Evolutionary conservation across 345 rosid genomes (phyloP), one percentile per base, ranked within the genome.

Genomic region (Eucalyptus curtisii): DNA sequence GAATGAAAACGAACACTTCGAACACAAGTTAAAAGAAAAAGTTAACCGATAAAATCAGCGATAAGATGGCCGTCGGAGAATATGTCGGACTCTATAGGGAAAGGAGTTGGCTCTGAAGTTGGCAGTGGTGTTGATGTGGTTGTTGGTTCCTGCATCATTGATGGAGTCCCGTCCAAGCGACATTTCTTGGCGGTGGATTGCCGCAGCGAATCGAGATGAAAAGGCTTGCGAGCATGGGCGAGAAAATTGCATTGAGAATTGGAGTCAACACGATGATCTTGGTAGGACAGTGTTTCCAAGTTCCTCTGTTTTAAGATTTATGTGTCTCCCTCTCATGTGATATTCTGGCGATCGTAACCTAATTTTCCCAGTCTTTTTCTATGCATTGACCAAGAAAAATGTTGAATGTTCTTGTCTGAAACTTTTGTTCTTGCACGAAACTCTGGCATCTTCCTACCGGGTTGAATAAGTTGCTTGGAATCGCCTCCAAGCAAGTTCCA

Each of bases 1-100:
- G 68, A 87, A 66, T 66, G 37, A 57, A 19, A 66, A 64, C 10
- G 40, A 87, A 4, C 19, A 27, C 50, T 37, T 71, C 12, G 47
- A 20, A 71, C 82, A 37, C 40, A 10, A 37, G 27, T 19, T 37
- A 20, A 19, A 37, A 10, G 25, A n/a, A 49, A 50, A 44, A 7
- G 19, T 88, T 31, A 87, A 92, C 96, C 92, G 1, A 93, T 90
- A 61, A 93, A 94, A 90, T 94, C 95, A 0, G 95, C 89, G 86
- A 94, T 91, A 6, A 93, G 44, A 33, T 91, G 92, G 8, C 94
- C 95, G 42, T 93, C 91, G 1, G 92, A 92, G 49, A 88, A 89
- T 88, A 95, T 92, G 1, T 95, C 93, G 6, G 94, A 89, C 89
- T 14, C 95, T 94, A 22, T 91, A 94, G 5, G 96, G 95, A 90